Conservation (phyloP, 352 stramenopile genomes). For the Phytopythium cucurbitacearum region DNA sequence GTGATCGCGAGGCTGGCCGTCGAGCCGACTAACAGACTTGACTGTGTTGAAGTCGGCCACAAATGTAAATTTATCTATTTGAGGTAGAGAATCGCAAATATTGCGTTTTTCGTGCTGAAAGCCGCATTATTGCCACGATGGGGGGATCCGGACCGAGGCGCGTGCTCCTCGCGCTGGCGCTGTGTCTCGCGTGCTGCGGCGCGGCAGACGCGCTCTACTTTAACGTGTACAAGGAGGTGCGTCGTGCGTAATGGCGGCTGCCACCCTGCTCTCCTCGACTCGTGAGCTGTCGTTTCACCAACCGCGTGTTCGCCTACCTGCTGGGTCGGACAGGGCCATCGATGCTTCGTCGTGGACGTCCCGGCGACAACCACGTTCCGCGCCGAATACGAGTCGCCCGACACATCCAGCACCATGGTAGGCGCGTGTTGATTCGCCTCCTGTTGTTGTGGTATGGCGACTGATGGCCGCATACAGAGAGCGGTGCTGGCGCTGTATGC, state of each 20-base stretch:
- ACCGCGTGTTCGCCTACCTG: no score
- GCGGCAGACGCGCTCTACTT: slow-evolving; percentile 49
- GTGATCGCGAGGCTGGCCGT: slow-evolving; percentile 5
- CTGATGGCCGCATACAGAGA: slow-evolving; percentile 29
- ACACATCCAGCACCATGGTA: slow-evolving; percentile 75
- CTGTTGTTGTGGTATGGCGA: background rate
- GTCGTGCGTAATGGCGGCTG: background rate
- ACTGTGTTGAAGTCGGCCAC: no score
- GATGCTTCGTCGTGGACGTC: slow-evolving; percentile 82
- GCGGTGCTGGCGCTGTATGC: slow-evolving; percentile 58
- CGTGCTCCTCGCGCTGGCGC: slow-evolving; percentile 10
- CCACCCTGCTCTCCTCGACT: no score
- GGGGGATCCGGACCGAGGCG: background rate
- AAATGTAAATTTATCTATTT: background rate
- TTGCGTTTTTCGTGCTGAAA: background rate
- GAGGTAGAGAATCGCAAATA: background rate
- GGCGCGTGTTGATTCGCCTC: background rate
- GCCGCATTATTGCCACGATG: background rate
- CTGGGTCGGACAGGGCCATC: slow-evolving; percentile 32
- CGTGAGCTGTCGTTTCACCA: background rate
- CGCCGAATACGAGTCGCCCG: slow-evolving; percentile 82
- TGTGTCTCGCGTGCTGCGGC: slow-evolving; percentile 19
- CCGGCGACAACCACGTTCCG: slow-evolving; percentile 69
- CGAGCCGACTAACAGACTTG: background rate
- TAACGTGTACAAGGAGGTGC: slow-evolving; percentile 49